Percentiles rank a stretch among this genome's conserved stretches.
Conservation (phyloP, 768 basidiomycete genomes). For the Cystofilobasidium macerans region DNA sequence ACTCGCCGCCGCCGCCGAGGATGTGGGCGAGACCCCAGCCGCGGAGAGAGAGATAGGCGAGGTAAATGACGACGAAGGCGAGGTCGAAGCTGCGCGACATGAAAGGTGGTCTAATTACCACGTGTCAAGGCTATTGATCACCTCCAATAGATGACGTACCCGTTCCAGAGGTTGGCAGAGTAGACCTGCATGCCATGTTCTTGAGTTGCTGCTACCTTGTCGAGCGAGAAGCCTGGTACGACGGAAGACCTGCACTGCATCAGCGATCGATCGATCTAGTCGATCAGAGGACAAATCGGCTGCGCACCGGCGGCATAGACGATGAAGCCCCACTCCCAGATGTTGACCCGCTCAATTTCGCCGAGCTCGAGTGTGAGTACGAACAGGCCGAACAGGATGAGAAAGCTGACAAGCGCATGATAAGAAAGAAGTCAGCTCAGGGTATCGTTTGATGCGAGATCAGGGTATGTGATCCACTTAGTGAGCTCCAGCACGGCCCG, state of each 20-base stretch:
- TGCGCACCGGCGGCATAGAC: slow-evolving; percentile 42
- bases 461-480: slow-evolving; percentile 48
- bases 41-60: slow-evolving; percentile 62
- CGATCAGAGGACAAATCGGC: neutral
- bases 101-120: too few species aligned
- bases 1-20: neutral
- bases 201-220: slow-evolving; percentile 88
- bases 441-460: neutral
- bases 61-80: slow-evolving; percentile 74
- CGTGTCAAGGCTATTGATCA: too few species aligned
- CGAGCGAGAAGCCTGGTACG: slow-evolving; percentile 71
- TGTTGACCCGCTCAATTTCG: slow-evolving; percentile 52
- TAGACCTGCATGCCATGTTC: slow-evolving; percentile 69
- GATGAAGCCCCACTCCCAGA: slow-evolving; percentile 65
- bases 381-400: slow-evolving; percentile 68
- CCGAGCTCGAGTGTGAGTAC: slow-evolving; percentile 67
- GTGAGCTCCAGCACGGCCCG: slow-evolving; percentile 79
- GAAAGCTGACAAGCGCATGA: slow-evolving; percentile 46
- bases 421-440: neutral
- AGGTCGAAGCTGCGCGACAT: slow-evolving; percentile 64
- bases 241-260: neutral
- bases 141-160: slow-evolving; percentile 19
- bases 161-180: slow-evolving; percentile 34
- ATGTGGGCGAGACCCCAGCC: slow-evolving; percentile 64
- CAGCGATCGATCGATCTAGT: too few species aligned